Evolutionary conservation across 768 basidiomycete species (phyloP), one percentile per base, ranked within the genome.

Genomic region (Lentinula sp.): DNA sequence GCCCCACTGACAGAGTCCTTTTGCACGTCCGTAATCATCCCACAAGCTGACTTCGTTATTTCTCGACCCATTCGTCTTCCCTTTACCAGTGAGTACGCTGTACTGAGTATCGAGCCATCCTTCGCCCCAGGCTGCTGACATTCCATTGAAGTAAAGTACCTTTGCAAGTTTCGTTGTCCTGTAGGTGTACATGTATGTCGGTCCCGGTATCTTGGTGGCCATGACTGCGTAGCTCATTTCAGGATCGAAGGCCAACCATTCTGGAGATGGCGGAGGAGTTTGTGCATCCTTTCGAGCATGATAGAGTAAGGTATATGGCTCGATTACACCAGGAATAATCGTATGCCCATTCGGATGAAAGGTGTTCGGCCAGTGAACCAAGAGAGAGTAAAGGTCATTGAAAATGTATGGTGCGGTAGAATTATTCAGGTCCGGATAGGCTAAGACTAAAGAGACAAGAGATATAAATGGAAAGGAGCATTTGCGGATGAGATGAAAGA

Each of bases 221-320:
- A 69, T 69, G 48, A 71, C 67, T 13, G 62, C 69, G 20, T 61
- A 63, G 9, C 54, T 59, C 69, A 71, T 71, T 58, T 69, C 66
- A 1, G 64, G 48, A 42, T 71, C 69, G 54, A 65, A 70, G 2
- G 70, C 68, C 4, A 71, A 63, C 69, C 68, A 70, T 61, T 70
- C 70, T 8, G 67, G 67, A 16, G 63, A 66, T 8, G 65, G 65
- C 2, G 66, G 66, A 51, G 62, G 67, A 12, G 16, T 48, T n/a
- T 41, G 23, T 12, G 46, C 15, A 23, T 66, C 67, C 56, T 64
- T 51, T 18, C 67, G 63, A 13, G 65, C 70, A 64, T 70, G 69
- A 46, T 70, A 71, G 2, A 71, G 63, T 1, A 66, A 43, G 7
- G 68, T 67, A 52, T 57, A 63, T 6, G 65, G 62, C 8, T 65